Base-by-base conservation (phyloP, 2,329 filamentous ascomycete genomes). In the Hypoxylon sp. region DNA sequence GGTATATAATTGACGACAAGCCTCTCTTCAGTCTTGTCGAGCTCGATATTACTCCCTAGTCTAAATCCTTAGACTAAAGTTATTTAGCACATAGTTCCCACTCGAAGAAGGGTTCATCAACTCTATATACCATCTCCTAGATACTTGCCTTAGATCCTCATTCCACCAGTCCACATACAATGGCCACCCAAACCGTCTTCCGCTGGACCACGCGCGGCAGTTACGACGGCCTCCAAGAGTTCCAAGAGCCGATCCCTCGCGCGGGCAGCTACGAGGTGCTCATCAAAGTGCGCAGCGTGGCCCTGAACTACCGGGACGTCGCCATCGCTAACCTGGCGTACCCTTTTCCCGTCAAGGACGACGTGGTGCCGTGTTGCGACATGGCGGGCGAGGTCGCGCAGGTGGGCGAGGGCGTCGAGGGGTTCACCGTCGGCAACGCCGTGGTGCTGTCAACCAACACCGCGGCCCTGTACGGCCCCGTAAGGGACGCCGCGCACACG, bases 291-390 rank as follows among this genome's bases (percentile, higher is more conserved):
- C 72, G 71, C 11, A 71, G 66, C 57, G 71, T 77, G 3, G 59
- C 74, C 6, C 68, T 79, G 11, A 79, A 79, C 65, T 76, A 71
- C 60, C 73, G 76, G 24, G 77, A 79, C 49, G 52, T 74, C 15
- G 70, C 68, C n/a, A 70, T 79, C 22, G 69, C 71, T 7, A 74
- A 46, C 6, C 55, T 55, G 3, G 66, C 56, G 8, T 79, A 79
- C 55, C 76, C 74, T 1, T 63, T 76, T 11, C 63, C 70, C 0
- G 68, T 75, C n/a, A 76, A 75, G 51, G 70, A 74, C 3, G 59
- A 75, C 4, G 71, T 79, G 1, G 65, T 78, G 8, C 79, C 77
- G 5, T 74, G 74, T 65, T 76, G 73, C 13, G 79, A 80, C 39
- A 68, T 72, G 46, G 74, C 78, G 1, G 77, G 78, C 39, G 72